These are phyloP conservation scores for Panicum virgatum DNA, from an alignment of 202 grass and related monocot species.

Conservation along the genomic window DNA sequence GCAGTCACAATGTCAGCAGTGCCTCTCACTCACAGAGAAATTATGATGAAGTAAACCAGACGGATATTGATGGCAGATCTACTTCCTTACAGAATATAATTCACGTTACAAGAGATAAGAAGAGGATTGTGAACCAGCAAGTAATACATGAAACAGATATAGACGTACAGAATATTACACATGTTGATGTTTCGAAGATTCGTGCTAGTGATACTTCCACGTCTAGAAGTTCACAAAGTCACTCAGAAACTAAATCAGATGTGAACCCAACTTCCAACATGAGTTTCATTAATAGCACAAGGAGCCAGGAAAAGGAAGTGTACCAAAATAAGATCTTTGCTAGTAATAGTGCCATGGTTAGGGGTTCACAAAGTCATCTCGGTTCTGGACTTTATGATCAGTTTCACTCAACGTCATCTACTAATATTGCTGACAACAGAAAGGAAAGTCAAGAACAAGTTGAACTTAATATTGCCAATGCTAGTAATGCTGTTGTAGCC, in stretches of 20 bases:
- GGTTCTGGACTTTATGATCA: conserved; percentile 36
- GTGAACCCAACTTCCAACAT: conserved; percentile 33
- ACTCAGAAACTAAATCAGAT: conserved; percentile 41
- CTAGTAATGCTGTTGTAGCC: conserved; percentile 11
- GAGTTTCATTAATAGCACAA: conserved; percentile 24
- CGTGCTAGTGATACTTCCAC: conserved; percentile 46
- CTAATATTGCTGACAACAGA: conserved; percentile 17
- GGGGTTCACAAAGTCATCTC: conserved; percentile 22
- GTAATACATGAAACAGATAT: conserved; percentile 53
- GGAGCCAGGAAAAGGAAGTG: conserved; percentile 21
- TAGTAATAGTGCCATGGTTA: conserved; percentile 34
- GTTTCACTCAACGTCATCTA: conserved; percentile 22
- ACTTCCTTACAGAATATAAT: conserved; percentile 60
- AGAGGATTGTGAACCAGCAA: conserved; percentile 61
- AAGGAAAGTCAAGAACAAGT: conserved; percentile 32
- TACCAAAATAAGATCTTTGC: conserved; percentile 31
- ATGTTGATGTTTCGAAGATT: conserved; percentile 53
- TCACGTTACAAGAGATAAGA: conserved; percentile 70
- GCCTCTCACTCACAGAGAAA: conserved; percentile 36
- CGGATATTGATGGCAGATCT: conserved; percentile 56
- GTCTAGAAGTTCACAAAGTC: conserved; percentile 43
- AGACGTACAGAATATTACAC: conserved; percentile 51
- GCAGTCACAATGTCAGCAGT: conserved; percentile 27
- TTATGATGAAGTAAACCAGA: conserved; percentile 47
- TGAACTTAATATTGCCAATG: conserved; percentile 30